phyloP scores from a whole-genome alignment of 2,329 filamentous ascomycete genomes.

The Knoxdaviesia proteae region DNA sequence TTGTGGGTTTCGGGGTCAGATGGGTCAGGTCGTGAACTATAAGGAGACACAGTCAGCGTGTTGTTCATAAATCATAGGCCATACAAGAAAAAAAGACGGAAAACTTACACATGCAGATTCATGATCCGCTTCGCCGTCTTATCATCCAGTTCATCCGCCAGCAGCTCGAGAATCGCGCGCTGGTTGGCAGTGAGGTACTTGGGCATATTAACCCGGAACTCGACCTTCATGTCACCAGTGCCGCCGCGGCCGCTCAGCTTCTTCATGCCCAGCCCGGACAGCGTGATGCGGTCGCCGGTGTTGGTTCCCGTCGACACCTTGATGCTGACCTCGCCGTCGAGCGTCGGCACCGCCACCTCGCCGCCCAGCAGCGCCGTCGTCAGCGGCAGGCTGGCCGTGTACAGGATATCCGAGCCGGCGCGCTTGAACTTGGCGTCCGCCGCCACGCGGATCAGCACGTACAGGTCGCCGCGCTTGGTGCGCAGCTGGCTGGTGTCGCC shows the following conservation, averaged over 20 bases:
- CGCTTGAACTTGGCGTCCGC: slow-evolving; percentile 78
- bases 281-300: slow-evolving; percentile 77
- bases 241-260: slow-evolving; percentile 47
- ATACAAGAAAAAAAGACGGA: not conserved
- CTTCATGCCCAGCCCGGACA: slow-evolving; percentile 87
- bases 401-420: slow-evolving; percentile 71
- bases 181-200: slow-evolving; percentile 87
- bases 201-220: slow-evolving; percentile 89
- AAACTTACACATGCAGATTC: slow-evolving; percentile 45
- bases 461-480: slow-evolving; percentile 68
- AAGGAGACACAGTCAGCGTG: not conserved
- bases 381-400: slow-evolving; percentile 77
- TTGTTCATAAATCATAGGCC: not conserved
- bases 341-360: slow-evolving; percentile 71
- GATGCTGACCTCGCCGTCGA: slow-evolving; percentile 78
- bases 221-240: slow-evolving; percentile 70
- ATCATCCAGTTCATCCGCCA: slow-evolving; percentile 90
- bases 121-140: slow-evolving; percentile 82
- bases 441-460: slow-evolving; percentile 76
- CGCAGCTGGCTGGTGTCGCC: slow-evolving; percentile 31
- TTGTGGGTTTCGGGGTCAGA: slow-evolving; percentile 27
- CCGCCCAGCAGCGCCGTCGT: slow-evolving; percentile 87
- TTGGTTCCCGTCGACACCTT: slow-evolving; percentile 80
- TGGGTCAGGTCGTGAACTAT: not conserved
- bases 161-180: slow-evolving; percentile 79